Conservation (phyloP, 306 rosid species). For the Ormosia semicastrata region DNA sequence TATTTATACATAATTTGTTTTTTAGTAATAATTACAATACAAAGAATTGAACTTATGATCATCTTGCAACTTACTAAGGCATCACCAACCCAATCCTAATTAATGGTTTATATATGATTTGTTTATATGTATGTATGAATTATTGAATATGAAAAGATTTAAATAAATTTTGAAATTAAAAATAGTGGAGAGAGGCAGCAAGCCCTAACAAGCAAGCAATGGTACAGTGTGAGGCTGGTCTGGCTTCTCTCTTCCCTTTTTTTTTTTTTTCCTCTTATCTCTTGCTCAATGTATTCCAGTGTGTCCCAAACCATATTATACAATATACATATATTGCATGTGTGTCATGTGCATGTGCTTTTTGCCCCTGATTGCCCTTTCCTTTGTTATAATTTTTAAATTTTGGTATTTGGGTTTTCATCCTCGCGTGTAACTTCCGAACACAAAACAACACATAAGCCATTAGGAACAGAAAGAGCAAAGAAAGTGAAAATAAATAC, state of each 20-base stretch:
- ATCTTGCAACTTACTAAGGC: too few relatives aligned
- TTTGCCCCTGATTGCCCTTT: not conserved
- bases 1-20: too few relatives aligned
- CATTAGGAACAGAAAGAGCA: not conserved
- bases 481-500: not conserved
- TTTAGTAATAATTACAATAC: too few relatives aligned
- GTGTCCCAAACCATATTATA: not conserved
- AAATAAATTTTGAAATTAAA: not conserved
- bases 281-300: not conserved
- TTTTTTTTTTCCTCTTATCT: too few relatives aligned
- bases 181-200: not conserved
- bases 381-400: not conserved
- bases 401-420: not conserved
- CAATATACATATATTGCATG: not conserved
- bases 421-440: conserved; percentile 35
- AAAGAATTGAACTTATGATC: too few relatives aligned
- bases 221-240: not conserved
- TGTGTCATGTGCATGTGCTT: not conserved
- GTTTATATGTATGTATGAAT: too few relatives aligned
- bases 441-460: not conserved
- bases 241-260: not conserved
- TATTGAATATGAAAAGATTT: too few relatives aligned
- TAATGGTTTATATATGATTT: too few relatives aligned
- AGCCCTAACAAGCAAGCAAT: not conserved
- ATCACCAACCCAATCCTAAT: too few relatives aligned